phyloP scores from a whole-genome alignment of 225 moss, liverwort and hornwort species.

The Straminergon stramineum region DNA sequence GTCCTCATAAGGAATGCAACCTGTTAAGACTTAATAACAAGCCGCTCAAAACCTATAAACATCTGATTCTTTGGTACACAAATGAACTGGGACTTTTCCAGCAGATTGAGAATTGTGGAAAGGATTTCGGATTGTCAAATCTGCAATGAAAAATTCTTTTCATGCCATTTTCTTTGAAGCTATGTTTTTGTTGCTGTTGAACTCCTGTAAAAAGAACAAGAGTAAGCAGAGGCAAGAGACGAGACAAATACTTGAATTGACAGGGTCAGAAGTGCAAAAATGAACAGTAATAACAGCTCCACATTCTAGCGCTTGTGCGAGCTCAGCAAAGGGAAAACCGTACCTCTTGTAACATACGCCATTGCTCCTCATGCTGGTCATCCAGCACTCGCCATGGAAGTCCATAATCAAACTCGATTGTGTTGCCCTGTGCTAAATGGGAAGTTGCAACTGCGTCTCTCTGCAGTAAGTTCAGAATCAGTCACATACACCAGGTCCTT shows the following conservation, averaged over 20 bases:
- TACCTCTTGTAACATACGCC: conserved; percentile 25
- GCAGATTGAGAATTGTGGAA: not conserved
- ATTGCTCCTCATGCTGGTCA: conserved; percentile 35
- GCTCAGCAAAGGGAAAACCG: not conserved
- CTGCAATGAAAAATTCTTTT: not conserved
- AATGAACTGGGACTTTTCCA: not conserved
- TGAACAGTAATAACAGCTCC: not conserved
- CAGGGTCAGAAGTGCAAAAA: not conserved
- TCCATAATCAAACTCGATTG: conserved; percentile 48
- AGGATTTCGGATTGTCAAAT: not conserved
- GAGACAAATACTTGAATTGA: not conserved
- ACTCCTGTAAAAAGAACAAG: not conserved
- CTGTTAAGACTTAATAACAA: not conserved
- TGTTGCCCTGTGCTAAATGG: conserved; percentile 49
- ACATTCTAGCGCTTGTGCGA: not conserved
- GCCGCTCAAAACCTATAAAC: not conserved
- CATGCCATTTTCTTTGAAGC: not conserved
- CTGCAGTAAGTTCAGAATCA: conserved; percentile 1
- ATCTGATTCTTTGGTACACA: not conserved
- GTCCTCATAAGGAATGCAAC: not conserved
- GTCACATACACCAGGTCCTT: not conserved
- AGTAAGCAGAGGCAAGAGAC: not conserved
- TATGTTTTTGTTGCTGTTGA: not conserved
- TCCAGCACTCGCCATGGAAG: conserved; percentile 28
- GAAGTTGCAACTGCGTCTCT: conserved; percentile 40